phyloP scores from a whole-genome alignment of 768 basidiomycete species.

The Russula compacta region DNA sequence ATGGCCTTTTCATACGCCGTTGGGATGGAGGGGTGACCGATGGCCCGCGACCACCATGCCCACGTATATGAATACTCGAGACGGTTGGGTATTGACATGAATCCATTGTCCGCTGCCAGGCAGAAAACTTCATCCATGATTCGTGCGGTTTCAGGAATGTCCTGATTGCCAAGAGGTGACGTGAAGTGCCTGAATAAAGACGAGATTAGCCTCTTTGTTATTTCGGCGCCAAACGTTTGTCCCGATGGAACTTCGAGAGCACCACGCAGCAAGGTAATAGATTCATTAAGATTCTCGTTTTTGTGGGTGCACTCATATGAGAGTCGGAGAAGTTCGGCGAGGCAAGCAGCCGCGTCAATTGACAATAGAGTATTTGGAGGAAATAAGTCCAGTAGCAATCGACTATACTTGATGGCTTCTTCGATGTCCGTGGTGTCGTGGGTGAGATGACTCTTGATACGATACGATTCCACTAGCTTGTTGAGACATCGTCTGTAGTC shows the following conservation, averaged over 20 bases:
- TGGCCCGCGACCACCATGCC: not conserved
- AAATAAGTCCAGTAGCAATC: not conserved
- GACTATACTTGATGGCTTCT: not conserved
- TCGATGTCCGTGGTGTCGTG: not conserved
- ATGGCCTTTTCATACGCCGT: not conserved
- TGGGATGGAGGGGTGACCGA: not conserved
- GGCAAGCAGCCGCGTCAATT: not conserved
- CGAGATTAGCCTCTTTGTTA: too few species aligned
- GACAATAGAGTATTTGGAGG: not conserved
- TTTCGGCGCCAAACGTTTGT: not conserved
- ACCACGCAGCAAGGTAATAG: not conserved
- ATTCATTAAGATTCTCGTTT: not conserved
- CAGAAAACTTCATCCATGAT: too few species aligned
- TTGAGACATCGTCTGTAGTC: not conserved
- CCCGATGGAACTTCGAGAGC: not conserved
- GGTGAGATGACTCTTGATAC: not conserved
- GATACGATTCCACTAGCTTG: not conserved
- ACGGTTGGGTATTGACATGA: not conserved
- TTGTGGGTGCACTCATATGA: not conserved
- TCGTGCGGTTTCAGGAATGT: too few species aligned
- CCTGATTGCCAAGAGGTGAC: too few species aligned
- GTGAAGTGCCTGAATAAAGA: too few species aligned
- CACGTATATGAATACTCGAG: not conserved
- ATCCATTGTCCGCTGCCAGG: not conserved
- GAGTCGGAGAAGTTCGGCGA: not conserved